Evolutionary conservation across 306 rosid genomes (phyloP).

Genomic region (Acacia melanoxylon): DNA sequence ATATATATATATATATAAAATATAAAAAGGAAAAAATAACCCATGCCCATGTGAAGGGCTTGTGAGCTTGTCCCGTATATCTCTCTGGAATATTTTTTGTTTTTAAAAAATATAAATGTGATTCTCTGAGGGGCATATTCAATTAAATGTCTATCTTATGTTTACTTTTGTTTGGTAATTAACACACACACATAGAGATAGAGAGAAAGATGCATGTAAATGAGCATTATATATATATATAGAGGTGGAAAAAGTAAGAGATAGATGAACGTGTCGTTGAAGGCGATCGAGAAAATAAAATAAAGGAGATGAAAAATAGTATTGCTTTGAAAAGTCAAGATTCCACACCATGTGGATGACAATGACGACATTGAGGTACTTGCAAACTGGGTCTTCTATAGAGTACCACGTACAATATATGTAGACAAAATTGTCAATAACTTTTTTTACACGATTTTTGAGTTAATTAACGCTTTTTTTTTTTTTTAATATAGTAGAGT

Average conservation of each 20-base stretch:
- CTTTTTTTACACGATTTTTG: not conserved
- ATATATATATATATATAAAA: too few relatives aligned
- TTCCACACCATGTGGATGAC: not conserved
- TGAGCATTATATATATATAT: not conserved
- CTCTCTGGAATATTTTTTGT: not conserved
- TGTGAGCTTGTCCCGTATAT: not conserved
- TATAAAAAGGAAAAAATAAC: not conserved
- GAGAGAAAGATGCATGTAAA: too few relatives aligned
- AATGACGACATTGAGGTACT: too few relatives aligned
- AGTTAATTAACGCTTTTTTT: not conserved
- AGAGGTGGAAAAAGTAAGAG: not conserved
- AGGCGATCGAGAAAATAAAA: not conserved
- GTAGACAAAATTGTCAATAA: too few relatives aligned
- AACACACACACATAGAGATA: too few relatives aligned
- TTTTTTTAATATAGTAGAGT: too few relatives aligned
- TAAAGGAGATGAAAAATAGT: not conserved
- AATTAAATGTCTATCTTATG: too few relatives aligned
- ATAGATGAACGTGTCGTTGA: not conserved
- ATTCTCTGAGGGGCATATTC: not conserved
- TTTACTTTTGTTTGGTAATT: not conserved
- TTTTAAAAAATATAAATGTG: not conserved
- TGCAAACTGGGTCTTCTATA: too few relatives aligned
- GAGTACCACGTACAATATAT: too few relatives aligned
- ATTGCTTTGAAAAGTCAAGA: not conserved
- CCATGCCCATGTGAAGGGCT: conserved; percentile 37